A percentile compares a stretch with the other conserved stretches of the same genome.
These are phyloP conservation scores for Multifurca ochricompacta DNA, from an alignment of 768 basidiomycete genomes.

Conservation along the genomic window DNA sequence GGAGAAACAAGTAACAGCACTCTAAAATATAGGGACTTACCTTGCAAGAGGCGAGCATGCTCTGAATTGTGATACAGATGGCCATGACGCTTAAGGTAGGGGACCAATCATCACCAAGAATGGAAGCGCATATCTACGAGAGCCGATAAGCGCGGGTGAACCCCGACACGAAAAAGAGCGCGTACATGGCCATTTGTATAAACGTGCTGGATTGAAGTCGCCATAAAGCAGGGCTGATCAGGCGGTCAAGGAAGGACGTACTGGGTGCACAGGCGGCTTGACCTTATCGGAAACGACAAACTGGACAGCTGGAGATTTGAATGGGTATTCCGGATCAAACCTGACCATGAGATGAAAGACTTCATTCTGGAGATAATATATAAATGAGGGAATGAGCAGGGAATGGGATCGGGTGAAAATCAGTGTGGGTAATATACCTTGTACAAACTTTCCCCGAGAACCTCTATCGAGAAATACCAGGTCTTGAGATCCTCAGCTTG, in stretches of 20 bases:
- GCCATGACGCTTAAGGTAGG: constrained; percentile 79
- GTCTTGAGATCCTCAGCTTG: constrained; percentile 70
- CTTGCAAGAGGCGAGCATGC: constrained; percentile 91
- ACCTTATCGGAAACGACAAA: constrained; percentile 63
- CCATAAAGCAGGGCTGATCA: not conserved
- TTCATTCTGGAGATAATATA: constrained; percentile 49
- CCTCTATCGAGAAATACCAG: constrained; percentile 75
- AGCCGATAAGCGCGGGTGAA: constrained; percentile 7
- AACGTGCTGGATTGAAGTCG: constrained; percentile 48
- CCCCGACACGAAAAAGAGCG: not conserved
- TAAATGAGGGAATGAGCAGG: not conserved
- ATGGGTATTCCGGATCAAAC: constrained; percentile 78
- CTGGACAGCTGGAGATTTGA: constrained; percentile 80
- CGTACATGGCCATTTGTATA: constrained; percentile 84
- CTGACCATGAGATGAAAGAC: constrained; percentile 72
- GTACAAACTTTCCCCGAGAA: constrained; percentile 79
- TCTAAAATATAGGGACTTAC: constrained; percentile 31
- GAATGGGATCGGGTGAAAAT: not conserved
- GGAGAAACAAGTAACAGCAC: not conserved
- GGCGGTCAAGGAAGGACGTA: constrained; percentile 31
- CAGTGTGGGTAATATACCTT: constrained; percentile 34
- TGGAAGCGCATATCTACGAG: constrained; percentile 79
- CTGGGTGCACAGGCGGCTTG: constrained; percentile 73
- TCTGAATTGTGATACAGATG: constrained; percentile 80
- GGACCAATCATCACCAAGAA: constrained; percentile 85